phyloP scores from a whole-genome alignment of 2,329 filamentous ascomycete genomes.

The Chalara sp. region DNA sequence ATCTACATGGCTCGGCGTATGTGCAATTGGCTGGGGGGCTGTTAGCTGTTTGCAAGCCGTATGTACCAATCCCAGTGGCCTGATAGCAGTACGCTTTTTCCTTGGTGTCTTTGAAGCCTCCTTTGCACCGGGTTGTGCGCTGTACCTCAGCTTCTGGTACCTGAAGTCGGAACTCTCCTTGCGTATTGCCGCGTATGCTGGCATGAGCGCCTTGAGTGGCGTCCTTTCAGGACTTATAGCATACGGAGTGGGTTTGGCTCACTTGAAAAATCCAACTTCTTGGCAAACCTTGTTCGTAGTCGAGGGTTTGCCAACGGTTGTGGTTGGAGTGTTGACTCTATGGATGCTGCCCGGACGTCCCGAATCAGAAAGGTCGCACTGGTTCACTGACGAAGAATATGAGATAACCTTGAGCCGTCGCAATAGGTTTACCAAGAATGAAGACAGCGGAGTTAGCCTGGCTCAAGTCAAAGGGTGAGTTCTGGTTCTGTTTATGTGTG shows the following conservation, averaged over 20 bases:
- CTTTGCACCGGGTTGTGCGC: constrained; percentile 61
- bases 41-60: constrained; percentile 57
- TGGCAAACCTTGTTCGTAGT: constrained; percentile 55
- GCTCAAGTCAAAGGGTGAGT: no score
- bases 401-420: no score
- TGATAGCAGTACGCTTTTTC: constrained; percentile 58
- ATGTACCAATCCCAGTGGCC: constrained; percentile 49
- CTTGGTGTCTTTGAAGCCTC: constrained; percentile 63
- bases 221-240: constrained; percentile 57
- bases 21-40: constrained; percentile 56
- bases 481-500: no score
- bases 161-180: constrained; percentile 61
- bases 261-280: constrained; percentile 41
- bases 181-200: constrained; percentile 61
- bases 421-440: no score
- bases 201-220: constrained; percentile 58
- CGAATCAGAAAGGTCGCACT: no score
- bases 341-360: constrained; percentile 30
- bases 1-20: constrained; percentile 56
- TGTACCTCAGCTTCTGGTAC: constrained; percentile 67
- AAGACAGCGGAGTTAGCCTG: no score
- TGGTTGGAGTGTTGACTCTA: constrained; percentile 34
- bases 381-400: no score
- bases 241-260: constrained; percentile 48
- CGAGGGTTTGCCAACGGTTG: constrained; percentile 39